Percentiles rank a stretch among this genome's conserved stretches.
Evolutionary conservation across 257 asterid species (phyloP).

Genomic region (Oldenlandia corymbosa): DNA sequence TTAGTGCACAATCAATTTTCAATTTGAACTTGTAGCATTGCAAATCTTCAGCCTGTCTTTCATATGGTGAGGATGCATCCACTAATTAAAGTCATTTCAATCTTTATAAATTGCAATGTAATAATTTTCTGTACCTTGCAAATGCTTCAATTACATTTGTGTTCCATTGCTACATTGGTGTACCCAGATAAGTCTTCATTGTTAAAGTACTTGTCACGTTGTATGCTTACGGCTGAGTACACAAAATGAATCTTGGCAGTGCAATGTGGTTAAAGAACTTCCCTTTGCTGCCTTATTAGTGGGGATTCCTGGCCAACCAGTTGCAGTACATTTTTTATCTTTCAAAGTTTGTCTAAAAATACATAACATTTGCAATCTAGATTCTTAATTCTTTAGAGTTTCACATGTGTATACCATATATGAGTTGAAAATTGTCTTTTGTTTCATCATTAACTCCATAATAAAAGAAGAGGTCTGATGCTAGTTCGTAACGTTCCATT

Average conservation of each 20-base stretch:
- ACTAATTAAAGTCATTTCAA: neutral
- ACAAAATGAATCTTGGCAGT: neutral
- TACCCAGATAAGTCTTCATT: neutral
- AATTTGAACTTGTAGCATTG: neutral
- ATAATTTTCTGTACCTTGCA: neutral
- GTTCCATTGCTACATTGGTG: neutral
- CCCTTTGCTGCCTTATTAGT: neutral
- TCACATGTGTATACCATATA: neutral
- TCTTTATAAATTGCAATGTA: neutral
- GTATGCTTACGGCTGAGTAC: neutral
- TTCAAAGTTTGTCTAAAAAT: neutral
- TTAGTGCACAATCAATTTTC: neutral
- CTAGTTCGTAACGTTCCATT: neutral
- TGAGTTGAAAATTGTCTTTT: neutral
- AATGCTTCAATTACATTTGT: neutral
- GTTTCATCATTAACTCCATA: neutral
- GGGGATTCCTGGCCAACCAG: neutral
- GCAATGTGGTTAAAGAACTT: neutral
- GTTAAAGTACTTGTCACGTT: neutral
- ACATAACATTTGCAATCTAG: neutral
- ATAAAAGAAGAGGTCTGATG: neutral
- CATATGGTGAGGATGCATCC: neutral
- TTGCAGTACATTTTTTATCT: neutral
- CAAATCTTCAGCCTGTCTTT: neutral
- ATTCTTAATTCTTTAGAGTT: neutral